phyloP scores from a whole-genome alignment of 306 rosid species.

The Trifolium pratense region DNA sequence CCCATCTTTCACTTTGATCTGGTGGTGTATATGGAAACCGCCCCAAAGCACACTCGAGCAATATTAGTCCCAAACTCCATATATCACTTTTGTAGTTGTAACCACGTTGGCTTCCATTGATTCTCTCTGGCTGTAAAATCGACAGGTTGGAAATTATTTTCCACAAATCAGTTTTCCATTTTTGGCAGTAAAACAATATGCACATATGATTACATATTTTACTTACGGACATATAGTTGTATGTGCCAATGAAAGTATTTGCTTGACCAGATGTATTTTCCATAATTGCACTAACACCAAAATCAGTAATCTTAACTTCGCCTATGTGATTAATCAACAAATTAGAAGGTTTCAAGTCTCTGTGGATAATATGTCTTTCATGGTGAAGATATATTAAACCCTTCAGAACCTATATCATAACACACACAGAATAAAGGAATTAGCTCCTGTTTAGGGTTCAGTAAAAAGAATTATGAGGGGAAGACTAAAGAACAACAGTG shows the following conservation, averaged over 20 bases:
- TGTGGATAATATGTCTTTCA: slow-evolving; percentile 85
- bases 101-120: slow-evolving; percentile 61
- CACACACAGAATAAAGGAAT: slow-evolving; percentile 3
- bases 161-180: slow-evolving; percentile 8
- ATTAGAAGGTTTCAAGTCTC: slow-evolving; percentile 96
- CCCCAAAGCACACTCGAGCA: slow-evolving; percentile 95
- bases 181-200: slow-evolving; percentile 18
- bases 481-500: slow-evolving; percentile 23
- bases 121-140: slow-evolving; percentile 92
- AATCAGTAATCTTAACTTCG: slow-evolving; percentile 97
- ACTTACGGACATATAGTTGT: slow-evolving; percentile 98
- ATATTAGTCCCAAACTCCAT: slow-evolving; percentile 91
- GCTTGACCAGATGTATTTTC: slow-evolving; percentile 93
- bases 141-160: slow-evolving; percentile 35
- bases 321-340: slow-evolving; percentile 88
- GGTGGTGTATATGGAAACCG: slow-evolving; percentile 85
- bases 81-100: slow-evolving; percentile 93
- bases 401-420: slow-evolving; percentile 73
- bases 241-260: slow-evolving; percentile 92
- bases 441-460: slow-evolving; percentile 33
- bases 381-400: slow-evolving; percentile 95
- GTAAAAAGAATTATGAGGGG: slow-evolving; percentile 9
- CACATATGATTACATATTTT: slow-evolving; percentile 30
- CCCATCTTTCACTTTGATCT: slow-evolving; percentile 75
- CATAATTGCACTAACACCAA: slow-evolving; percentile 97